Percentiles rank a stretch among this genome's conserved stretches.
These are phyloP conservation scores for Gyrodon lividus DNA, from an alignment of 768 basidiomycete species.

Conservation along the genomic window DNA sequence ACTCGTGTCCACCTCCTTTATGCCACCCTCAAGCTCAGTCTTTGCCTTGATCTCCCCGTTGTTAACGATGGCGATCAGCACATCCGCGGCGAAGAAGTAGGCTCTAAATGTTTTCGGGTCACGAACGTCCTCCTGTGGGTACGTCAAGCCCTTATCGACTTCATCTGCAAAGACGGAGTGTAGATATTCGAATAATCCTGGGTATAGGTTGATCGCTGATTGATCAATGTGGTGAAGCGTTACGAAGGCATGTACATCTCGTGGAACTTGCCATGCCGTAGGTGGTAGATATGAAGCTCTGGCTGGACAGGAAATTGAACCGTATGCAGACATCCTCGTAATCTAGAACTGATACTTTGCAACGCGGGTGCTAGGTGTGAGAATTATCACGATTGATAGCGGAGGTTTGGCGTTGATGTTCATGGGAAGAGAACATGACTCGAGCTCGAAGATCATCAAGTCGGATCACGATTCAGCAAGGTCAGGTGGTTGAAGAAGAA, in stretches of 20 bases:
- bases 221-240: constrained; percentile 40
- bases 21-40: constrained; percentile 10
- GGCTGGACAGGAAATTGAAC: constrained; percentile 44
- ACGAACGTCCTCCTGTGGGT: constrained; percentile 75
- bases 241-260: constrained; percentile 17
- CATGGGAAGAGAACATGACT: background rate
- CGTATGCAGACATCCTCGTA: constrained; percentile 68
- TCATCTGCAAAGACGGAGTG: constrained; percentile 66
- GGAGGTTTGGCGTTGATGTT: background rate
- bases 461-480: background rate
- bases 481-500: background rate
- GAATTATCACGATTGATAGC: background rate
- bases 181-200: constrained; percentile 62
- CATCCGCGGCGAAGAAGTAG: constrained; percentile 79
- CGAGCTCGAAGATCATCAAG: background rate
- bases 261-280: constrained; percentile 45
- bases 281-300: constrained; percentile 38
- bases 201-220: constrained; percentile 25
- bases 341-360: background rate
- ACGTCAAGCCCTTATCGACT: constrained; percentile 74
- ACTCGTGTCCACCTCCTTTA: constrained; percentile 22
- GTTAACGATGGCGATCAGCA: constrained; percentile 61
- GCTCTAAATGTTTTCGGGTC: constrained; percentile 56
- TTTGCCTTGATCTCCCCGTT: constrained; percentile 9
- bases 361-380: background rate